Evolutionary conservation across 2,329 filamentous ascomycete genomes (phyloP), one percentile per base, ranked within the genome.

Genomic region (Colletotrichum echinochloae): DNA sequence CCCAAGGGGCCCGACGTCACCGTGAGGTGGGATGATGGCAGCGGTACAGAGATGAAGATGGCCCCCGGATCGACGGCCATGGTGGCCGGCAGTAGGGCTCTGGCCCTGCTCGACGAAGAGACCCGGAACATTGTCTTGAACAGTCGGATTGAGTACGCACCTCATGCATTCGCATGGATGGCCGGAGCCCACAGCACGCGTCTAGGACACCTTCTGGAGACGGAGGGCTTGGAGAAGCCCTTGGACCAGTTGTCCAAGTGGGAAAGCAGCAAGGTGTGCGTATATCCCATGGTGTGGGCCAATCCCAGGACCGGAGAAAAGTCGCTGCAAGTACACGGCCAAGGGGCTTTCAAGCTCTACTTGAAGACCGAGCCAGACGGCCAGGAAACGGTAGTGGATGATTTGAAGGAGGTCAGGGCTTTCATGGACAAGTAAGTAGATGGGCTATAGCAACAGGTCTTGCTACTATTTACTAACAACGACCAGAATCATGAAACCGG

Each of bases 261-360:
- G 66, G 78, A 83, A 44, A 75, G 75, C 23, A 75, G 74, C 6
- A 75, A 77, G 30, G 69, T 83, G 41, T 83, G 84, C 74, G 75
- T 74, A 65, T 84, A 85, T 73, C 83, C 83, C 1, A 82, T 84
- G 79, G 83, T 84, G 1, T 84, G 83, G 83, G 77, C 82, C 12
- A 85, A 84, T 65, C 83, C 83, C 0, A 75, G 77, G 11, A 80
- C 81, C 0, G 79, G 80, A 8, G 80, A 83, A 66, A 81, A 80
- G 59, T 81, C 82, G 7, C 81, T 85, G 73, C 79, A 81, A 74
- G 82, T 84, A 23, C 83, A 84, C 66, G 80, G 80, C 14, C 81
- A 83, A 9, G 30, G 77, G 57, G 81, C 78, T 16, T 77, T 80
- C 37, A 81, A 79, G 52, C 75, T 83, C 16, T 83, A 82, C 69